phyloP scores from a whole-genome alignment of 352 stramenopile genomes.

The Phytophthora crassamura region DNA sequence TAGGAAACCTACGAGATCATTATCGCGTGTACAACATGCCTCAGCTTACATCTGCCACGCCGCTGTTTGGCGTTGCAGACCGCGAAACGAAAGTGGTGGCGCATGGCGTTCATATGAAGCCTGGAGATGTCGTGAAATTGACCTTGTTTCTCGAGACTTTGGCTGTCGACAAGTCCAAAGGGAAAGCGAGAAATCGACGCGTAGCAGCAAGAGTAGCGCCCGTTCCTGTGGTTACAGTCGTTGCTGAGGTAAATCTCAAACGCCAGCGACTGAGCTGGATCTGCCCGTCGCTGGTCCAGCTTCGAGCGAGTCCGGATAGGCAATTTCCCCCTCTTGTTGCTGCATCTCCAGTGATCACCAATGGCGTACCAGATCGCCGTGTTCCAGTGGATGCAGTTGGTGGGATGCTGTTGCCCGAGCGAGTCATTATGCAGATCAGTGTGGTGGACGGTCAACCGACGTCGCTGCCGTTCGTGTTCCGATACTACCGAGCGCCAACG shows the following conservation, averaged over 20 bases:
- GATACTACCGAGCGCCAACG: conserved; percentile 57
- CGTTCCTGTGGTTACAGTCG: conserved; percentile 32
- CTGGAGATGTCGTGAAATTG: conserved; percentile 53
- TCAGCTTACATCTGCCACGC: conserved; percentile 48
- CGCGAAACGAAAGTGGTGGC: conserved; percentile 58
- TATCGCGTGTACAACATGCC: conserved; percentile 73
- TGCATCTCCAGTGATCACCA: conserved; percentile 5
- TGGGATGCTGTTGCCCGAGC: conserved; percentile 55
- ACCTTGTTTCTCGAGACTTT: conserved; percentile 43
- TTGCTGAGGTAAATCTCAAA: conserved; percentile 51
- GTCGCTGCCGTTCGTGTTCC: conserved; percentile 58
- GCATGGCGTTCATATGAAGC: conserved; percentile 45
- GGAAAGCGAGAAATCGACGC: conserved; percentile 14
- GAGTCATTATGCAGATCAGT: conserved; percentile 64
- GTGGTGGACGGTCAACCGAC: conserved; percentile 58
- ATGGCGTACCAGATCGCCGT: conserved; percentile 14
- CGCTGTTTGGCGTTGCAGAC: conserved; percentile 55
- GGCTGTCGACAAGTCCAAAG: conserved; percentile 10
- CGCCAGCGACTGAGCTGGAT: conserved; percentile 56
- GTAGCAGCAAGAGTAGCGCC: conserved; percentile 5
- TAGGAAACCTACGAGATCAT: conserved; percentile 55
- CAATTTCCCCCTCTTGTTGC: conserved; percentile 28
- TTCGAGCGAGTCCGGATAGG: conserved; percentile 20
- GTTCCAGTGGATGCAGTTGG: background rate
- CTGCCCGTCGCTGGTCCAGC: conserved; percentile 47